These are phyloP conservation scores for Cercospora beticola DNA, from an alignment of 2,329 filamentous ascomycete species.

Conservation along the genomic window DNA sequence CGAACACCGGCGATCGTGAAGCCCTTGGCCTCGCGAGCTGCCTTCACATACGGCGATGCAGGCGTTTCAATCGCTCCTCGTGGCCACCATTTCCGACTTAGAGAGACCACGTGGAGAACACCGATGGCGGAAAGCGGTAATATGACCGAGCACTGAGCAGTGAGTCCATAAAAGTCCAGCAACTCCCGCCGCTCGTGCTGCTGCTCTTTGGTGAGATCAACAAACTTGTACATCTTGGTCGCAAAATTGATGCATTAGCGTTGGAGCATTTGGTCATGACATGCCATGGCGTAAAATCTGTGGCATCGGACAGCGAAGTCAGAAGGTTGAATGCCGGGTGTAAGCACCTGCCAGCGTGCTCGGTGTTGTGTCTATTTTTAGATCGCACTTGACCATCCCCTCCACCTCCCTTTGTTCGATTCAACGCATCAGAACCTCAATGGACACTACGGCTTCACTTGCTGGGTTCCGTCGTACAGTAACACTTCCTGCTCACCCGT, in stretches of 20 bases:
- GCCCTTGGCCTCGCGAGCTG: constrained; percentile 20
- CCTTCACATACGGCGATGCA: constrained; percentile 45
- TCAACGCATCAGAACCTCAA: not conserved
- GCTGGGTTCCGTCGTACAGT: not conserved
- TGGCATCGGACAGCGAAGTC: not conserved
- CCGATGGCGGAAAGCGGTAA: constrained; percentile 47
- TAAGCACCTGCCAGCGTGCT: not conserved
- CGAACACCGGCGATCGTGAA: not conserved
- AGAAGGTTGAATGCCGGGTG: not conserved
- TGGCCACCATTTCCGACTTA: constrained; percentile 28
- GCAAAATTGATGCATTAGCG: not conserved
- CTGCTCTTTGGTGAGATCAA: constrained; percentile 51
- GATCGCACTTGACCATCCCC: not conserved
- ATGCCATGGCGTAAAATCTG: not conserved
- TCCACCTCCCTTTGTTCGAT: not conserved
- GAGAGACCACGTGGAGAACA: constrained; percentile 40
- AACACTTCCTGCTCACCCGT: not conserved
- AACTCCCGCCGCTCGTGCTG: constrained; percentile 52
- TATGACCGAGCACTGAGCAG: constrained; percentile 57
- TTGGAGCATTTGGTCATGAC: not conserved
- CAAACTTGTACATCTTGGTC: constrained; percentile 50
- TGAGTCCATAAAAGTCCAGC: constrained; percentile 56
- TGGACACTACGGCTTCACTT: not conserved
- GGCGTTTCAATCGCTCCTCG: constrained; percentile 28
- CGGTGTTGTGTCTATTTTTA: not conserved